These are phyloP conservation scores for Alternaria sp. DNA, from an alignment of 2,329 filamentous ascomycete genomes.

Conservation along the genomic window DNA sequence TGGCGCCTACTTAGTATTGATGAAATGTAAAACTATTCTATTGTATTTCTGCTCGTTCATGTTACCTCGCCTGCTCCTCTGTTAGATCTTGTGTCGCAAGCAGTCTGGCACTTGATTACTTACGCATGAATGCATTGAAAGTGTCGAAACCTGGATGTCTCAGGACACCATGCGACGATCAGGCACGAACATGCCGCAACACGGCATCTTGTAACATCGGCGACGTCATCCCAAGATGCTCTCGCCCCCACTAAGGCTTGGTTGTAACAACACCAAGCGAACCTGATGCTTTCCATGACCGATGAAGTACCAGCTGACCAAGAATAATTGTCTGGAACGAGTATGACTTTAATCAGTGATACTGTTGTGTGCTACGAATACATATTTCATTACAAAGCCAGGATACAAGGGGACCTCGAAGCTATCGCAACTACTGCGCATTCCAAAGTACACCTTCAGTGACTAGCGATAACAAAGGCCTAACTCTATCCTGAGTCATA, in stretches of 20 bases:
- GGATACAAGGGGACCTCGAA: too few species aligned
- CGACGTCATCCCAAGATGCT: neutral
- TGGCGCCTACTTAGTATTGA: constrained; percentile 26
- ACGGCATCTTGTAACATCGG: constrained; percentile 15
- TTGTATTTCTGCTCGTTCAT: neutral
- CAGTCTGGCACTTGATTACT: neutral
- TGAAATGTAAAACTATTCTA: constrained; percentile 44
- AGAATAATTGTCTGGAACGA: neutral
- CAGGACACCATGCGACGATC: constrained; percentile 8
- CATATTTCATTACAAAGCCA: neutral
- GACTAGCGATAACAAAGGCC: too few species aligned
- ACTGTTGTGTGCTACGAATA: neutral
- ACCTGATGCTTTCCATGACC: neutral
- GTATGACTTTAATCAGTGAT: neutral
- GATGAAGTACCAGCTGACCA: neutral
- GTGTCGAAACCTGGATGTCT: constrained; percentile 19
- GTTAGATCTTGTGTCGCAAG: too few species aligned
- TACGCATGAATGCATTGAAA: constrained; percentile 2
- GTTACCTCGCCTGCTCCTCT: neutral
- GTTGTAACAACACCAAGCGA: neutral
- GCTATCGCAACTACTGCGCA: too few species aligned
- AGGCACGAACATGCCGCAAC: constrained; percentile 16
- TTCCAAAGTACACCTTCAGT: too few species aligned
- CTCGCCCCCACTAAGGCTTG: neutral
- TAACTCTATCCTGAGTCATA: too few species aligned